Percentiles rank a stretch among this genome's conserved stretches.
phyloP scores from a whole-genome alignment of 1,284 basidiomycete genomes.

The Moniliophthora roreri region DNA sequence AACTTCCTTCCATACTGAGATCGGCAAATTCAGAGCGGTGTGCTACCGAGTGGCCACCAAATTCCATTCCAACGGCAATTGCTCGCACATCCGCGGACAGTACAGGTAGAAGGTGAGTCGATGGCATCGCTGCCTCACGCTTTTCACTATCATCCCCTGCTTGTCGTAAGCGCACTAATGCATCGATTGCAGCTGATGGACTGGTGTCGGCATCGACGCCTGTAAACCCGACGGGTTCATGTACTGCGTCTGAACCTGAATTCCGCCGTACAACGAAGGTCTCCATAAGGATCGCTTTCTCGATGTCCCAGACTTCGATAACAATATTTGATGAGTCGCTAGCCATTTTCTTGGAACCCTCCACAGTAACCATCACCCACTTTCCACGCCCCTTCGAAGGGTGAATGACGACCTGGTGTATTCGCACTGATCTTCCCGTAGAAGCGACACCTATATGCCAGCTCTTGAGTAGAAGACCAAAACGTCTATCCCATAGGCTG shows the following conservation, averaged over 20 bases:
- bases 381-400: conserved; percentile 85
- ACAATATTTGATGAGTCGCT: conserved; percentile 46
- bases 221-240: conserved; percentile 49
- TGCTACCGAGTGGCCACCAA: conserved; percentile 61
- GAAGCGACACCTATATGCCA: conserved; percentile 78
- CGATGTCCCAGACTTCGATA: conserved; percentile 82
- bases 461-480: conserved; percentile 84
- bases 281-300: conserved; percentile 66
- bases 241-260: conserved; percentile 39
- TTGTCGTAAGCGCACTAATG: conserved; percentile 47
- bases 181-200: conserved; percentile 69
- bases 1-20: conserved; percentile 33
- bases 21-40: conserved; percentile 59
- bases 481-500: conserved; percentile 92
- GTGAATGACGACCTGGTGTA: conserved; percentile 77
- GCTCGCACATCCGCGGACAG: conserved; percentile 64
- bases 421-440: conserved; percentile 49
- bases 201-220: conserved; percentile 57
- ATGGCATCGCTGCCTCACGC: conserved; percentile 19
- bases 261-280: conserved; percentile 58
- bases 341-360: conserved; percentile 43
- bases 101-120: conserved; percentile 32
- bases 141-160: conserved; percentile 28
- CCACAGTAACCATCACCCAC: conserved; percentile 86
- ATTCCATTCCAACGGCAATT: conserved; percentile 68